Evolutionary conservation across 2,329 filamentous ascomycete species (phyloP), one percentile per base, ranked within the genome.

Genomic region (Cladosporium velox): DNA sequence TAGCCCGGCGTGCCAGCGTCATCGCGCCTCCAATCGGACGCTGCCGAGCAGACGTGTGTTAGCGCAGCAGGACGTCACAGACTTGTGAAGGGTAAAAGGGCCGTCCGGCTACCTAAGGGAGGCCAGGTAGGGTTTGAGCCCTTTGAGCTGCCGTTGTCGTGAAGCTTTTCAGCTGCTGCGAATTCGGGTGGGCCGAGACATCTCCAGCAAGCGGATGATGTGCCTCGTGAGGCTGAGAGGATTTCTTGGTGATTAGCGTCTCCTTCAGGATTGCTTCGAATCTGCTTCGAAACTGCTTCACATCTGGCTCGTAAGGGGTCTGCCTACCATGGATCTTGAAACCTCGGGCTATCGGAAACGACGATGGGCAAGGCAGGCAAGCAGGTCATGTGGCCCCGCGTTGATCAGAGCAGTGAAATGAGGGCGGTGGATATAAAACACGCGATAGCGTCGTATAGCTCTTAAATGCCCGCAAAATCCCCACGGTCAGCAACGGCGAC

Each of bases 401-500:
- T 47, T 64, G 61, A 57, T 64, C 61, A 64, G 28, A 47, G 41
- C 44, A 35, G 44, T 44, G 32, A 62, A 34, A 47, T 14, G 32
- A 64, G 35, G 8, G 28, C 28, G 49, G 61, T 57, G 51, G 51
- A 64, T 64, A 64, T 64, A 15, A 24, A 54, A 57, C 41, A 47
- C 41, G n/a, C n/a, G 41, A 47, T 47, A 47, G 61, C 51, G 51
- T 26, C 51, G 52, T 15, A 34, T 64, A 64, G 61, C 51, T 57
- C 35, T 35, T 18, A n/a, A 12, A 44, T 55, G 49, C 51, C 61
- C 61, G 61, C 61, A 64, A 55, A 55, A 47, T 57, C 61, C 51
- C 61, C 61, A 64, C 51, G 61, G 61, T 41, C 35, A 44, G 24
- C 61, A 64, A 64, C 61, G 51, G 49, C 49, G 60, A 35, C 47